Conservation (phyloP, 176 grass and related monocot genomes). For the Cenchrus purpureus region DNA sequence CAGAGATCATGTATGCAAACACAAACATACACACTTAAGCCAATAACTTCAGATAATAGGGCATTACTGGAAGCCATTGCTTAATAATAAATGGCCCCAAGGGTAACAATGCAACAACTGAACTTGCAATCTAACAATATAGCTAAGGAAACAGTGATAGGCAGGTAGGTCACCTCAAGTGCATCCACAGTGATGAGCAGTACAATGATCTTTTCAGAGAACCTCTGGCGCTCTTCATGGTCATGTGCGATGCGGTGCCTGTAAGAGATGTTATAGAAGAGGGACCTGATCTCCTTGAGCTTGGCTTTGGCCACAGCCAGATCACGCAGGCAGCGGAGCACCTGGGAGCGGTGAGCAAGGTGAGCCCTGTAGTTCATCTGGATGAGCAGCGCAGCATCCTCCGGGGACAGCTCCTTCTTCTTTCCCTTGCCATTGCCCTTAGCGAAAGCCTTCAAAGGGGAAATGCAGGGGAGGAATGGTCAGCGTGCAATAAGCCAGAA, state of each 20-base stretch:
- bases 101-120: too few relatives aligned
- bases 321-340: slow-evolving; percentile 74
- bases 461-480: not conserved
- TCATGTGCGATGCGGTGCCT: slow-evolving; percentile 48
- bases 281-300: slow-evolving; percentile 81
- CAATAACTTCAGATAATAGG: too few relatives aligned
- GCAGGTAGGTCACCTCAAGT: slow-evolving; percentile 56
- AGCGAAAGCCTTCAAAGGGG: slow-evolving; percentile 52
- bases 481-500: not conserved
- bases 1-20: too few relatives aligned
- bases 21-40: too few relatives aligned
- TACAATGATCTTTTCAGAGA: slow-evolving; percentile 86
- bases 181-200: slow-evolving; percentile 81
- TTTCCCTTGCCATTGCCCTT: slow-evolving; percentile 62
- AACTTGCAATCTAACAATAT: too few relatives aligned
- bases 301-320: slow-evolving; percentile 82
- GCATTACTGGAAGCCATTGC: too few relatives aligned
- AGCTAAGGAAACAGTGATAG: too few relatives aligned
- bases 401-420: slow-evolving; percentile 68
- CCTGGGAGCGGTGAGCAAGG: slow-evolving; percentile 77
- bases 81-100: too few relatives aligned
- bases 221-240: slow-evolving; percentile 68
- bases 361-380: slow-evolving; percentile 76
- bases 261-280: slow-evolving; percentile 80
- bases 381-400: slow-evolving; percentile 79